A percentile compares a stretch with the other conserved stretches of the same genome.
These are phyloP conservation scores for Ambrosia hybrid DNA, from an alignment of 140 eudicot species.

Conservation along the genomic window DNA sequence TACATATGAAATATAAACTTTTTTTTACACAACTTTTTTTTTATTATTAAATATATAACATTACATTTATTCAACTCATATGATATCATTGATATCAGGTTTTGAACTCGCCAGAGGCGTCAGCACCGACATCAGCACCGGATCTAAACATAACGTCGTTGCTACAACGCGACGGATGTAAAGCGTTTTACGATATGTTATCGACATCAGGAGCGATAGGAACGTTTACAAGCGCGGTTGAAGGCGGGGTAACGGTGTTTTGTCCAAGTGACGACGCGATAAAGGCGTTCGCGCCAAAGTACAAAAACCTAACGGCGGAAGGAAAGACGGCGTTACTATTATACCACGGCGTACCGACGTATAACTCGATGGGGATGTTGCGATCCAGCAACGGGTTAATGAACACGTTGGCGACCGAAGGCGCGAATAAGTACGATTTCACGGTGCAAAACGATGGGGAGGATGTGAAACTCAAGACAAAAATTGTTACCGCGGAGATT, in stretches of 20 bases:
- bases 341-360: conserved; percentile 59
- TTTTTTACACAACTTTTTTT: too few relatives aligned
- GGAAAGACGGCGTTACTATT: conserved; percentile 41
- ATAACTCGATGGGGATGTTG: conserved; percentile 63
- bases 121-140: conserved; percentile 67
- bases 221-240: conserved; percentile 42
- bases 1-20: too few relatives aligned
- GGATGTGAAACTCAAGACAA: conserved; percentile 49
- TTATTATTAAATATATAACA: too few relatives aligned
- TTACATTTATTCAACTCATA: too few relatives aligned
- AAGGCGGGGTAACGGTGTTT: conserved; percentile 66
- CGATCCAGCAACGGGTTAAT: conserved; percentile 54
- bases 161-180: conserved; percentile 54
- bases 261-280: conserved; percentile 56
- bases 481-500: conserved; percentile 35
- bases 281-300: conserved; percentile 49
- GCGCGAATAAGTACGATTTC: conserved; percentile 56
- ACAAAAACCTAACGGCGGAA: conserved; percentile 49
- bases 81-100: not conserved
- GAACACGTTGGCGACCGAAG: conserved; percentile 63
- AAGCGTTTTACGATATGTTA: conserved; percentile 50
- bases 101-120: conserved; percentile 61
- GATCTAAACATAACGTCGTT: conserved; percentile 44
- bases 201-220: conserved; percentile 47
- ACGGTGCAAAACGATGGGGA: conserved; percentile 43